These are phyloP conservation scores for Daldinia vernicosa DNA, from an alignment of 495 filamentous ascomycete species.

Conservation along the genomic window DNA sequence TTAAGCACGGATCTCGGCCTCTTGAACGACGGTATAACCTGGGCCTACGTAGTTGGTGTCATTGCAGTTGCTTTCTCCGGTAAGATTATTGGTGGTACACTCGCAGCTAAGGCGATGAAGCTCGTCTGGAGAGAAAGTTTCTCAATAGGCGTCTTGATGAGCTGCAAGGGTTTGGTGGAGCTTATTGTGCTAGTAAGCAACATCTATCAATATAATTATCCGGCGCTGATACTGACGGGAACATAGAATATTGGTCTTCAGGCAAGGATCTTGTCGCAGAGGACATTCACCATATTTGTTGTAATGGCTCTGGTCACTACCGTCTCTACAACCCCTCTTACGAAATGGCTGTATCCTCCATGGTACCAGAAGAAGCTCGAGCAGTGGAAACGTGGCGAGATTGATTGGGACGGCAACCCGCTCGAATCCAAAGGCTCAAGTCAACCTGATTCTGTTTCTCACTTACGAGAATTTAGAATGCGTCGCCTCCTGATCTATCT, in stretches of 20 bases:
- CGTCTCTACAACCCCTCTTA: conserved; percentile 87
- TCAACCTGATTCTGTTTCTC: conserved; percentile 53
- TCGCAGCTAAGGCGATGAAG: conserved; percentile 79
- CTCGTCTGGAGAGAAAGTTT: conserved; percentile 94
- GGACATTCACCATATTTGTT: conserved; percentile 98
- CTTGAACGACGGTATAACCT: conserved; percentile 81
- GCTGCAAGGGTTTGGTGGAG: conserved; percentile 96
- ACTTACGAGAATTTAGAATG: conserved; percentile 56
- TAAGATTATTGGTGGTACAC: conserved; percentile 85
- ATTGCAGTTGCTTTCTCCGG: conserved; percentile 83
- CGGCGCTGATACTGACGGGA: conserved; percentile 38
- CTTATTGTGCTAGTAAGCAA: conserved; percentile 86
- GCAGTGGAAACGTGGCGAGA: conserved; percentile 89
- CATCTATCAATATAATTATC: not conserved
- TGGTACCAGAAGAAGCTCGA: conserved; percentile 93
- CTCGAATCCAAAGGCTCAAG: conserved; percentile 52
- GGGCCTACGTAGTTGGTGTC: conserved; percentile 91
- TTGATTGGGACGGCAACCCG: conserved; percentile 86
- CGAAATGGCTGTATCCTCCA: conserved; percentile 78
- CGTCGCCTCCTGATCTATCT: conserved; percentile 66
- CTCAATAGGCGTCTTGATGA: conserved; percentile 93
- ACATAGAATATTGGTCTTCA: conserved; percentile 90
- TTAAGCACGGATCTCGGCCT: conserved; percentile 89
- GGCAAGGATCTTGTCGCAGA: conserved; percentile 84
- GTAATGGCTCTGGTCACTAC: conserved; percentile 96